Evolutionary conservation across 257 asterid genomes (phyloP).

Genomic region (Leonotis leonurus): DNA sequence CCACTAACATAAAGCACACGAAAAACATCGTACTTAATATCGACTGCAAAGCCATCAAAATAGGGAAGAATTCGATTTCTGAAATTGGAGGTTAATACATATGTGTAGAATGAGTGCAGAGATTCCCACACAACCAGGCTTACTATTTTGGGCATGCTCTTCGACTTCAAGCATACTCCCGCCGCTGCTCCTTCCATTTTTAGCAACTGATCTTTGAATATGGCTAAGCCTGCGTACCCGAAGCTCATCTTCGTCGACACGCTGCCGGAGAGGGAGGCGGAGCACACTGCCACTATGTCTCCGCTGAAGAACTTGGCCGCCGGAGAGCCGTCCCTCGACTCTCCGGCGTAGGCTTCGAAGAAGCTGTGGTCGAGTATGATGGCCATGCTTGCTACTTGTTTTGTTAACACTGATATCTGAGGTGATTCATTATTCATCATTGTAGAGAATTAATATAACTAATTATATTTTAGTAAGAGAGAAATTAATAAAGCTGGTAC

Average conservation of each 20-base stretch:
- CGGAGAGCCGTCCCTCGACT: constrained; percentile 44
- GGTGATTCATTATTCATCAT: too few species aligned
- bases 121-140: constrained; percentile 55
- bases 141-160: constrained; percentile 15
- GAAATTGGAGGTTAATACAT: constrained; percentile 35
- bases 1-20: constrained; percentile 45
- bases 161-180: constrained; percentile 44
- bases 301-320: constrained; percentile 57
- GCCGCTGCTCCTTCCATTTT: constrained; percentile 49
- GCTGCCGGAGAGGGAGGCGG: constrained; percentile 25
- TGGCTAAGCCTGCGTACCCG: constrained; percentile 33
- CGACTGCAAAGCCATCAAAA: constrained; percentile 34
- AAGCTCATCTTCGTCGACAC: not conserved
- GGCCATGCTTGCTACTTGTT: constrained; percentile 49
- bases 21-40: constrained; percentile 57
- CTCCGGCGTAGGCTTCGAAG: constrained; percentile 57
- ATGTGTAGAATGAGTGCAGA: constrained; percentile 44
- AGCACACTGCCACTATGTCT: constrained; percentile 36
- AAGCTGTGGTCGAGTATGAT: constrained; percentile 38
- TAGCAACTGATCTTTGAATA: constrained; percentile 40
- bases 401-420: constrained; percentile 40
- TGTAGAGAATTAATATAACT: too few species aligned
- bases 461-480: not conserved
- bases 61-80: constrained; percentile 34
- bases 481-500: not conserved